Evolutionary conservation across 148 eudicot species (phyloP).

Genomic region (Gaultheria prostrata): DNA sequence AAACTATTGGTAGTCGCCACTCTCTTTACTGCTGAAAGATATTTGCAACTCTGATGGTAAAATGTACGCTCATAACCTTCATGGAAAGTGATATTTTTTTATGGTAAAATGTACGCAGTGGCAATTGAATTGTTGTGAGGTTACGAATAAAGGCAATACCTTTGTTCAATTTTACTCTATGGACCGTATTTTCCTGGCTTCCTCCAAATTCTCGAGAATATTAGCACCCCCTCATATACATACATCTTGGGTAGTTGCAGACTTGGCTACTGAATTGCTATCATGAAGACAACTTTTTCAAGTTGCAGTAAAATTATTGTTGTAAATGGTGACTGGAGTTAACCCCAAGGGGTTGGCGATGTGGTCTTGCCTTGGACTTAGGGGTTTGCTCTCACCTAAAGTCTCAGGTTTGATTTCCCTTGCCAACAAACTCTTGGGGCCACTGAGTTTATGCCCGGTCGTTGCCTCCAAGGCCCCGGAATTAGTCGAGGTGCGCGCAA

Average conservation of each 20-base stretch:
- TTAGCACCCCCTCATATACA: not conserved
- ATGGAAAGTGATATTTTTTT: not conserved
- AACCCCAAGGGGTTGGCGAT: too few species aligned
- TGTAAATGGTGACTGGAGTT: not conserved
- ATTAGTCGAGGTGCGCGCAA: too few species aligned
- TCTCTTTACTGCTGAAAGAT: not conserved
- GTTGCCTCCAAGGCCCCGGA: too few species aligned
- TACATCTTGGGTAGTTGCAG: not conserved
- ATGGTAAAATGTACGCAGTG: not conserved
- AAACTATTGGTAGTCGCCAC: not conserved
- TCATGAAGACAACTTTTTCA: not conserved
- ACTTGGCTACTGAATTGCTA: not conserved
- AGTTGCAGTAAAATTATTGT: not conserved
- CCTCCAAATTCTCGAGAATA: not conserved
- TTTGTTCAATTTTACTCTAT: not conserved
- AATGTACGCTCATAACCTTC: not conserved
- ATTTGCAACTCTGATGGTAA: constrained; percentile 8
- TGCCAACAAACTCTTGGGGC: too few species aligned
- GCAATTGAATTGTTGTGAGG: not conserved
- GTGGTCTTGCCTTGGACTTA: too few species aligned
- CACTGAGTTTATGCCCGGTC: too few species aligned
- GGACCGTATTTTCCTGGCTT: not conserved
- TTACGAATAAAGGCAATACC: not conserved
- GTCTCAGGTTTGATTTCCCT: too few species aligned
- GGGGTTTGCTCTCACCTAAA: too few species aligned